Conservation (phyloP, 2,329 filamentous ascomycete species). For the Huntiella abstrusa region DNA sequence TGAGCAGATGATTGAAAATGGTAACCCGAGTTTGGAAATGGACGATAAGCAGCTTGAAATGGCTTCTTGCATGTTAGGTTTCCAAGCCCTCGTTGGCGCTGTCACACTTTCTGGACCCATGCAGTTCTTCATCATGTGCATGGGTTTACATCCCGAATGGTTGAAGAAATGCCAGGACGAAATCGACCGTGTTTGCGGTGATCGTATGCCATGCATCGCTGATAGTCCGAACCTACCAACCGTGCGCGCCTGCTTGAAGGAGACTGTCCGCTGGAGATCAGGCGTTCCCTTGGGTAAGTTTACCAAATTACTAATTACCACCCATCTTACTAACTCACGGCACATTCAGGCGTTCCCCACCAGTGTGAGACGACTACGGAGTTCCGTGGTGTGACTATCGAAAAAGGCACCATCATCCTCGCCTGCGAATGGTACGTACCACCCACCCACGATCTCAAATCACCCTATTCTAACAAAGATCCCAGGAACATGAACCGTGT, state of each 20-base stretch:
- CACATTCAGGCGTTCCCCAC: slow-evolving; percentile 24
- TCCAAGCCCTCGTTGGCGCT: slow-evolving; percentile 31
- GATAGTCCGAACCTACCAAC: slow-evolving; percentile 33
- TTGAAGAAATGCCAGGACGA: slow-evolving; percentile 35
- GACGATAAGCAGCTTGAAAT: slow-evolving; percentile 25
- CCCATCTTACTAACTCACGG: background rate
- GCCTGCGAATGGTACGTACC: slow-evolving; percentile 29
- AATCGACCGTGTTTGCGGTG: slow-evolving; percentile 35
- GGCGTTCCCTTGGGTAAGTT: slow-evolving; percentile 30
- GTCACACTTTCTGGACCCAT: slow-evolving; percentile 30
- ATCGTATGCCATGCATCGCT: slow-evolving; percentile 30
- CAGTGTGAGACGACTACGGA: slow-evolving; percentile 28
- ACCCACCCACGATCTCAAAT: no score
- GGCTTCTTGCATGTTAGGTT: slow-evolving; percentile 32
- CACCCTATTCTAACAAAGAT: background rate
- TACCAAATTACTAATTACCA: background rate
- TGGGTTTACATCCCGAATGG: slow-evolving; percentile 34
- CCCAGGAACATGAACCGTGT: slow-evolving; percentile 38
- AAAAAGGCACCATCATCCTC: slow-evolving; percentile 29
- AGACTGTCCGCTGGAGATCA: slow-evolving; percentile 38
- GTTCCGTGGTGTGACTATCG: slow-evolving; percentile 27
- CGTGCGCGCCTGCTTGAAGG: slow-evolving; percentile 36
- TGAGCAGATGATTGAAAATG: slow-evolving; percentile 22
- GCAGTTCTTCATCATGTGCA: slow-evolving; percentile 33
- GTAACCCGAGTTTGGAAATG: slow-evolving; percentile 24